These are phyloP conservation scores for Apiospora pterosperma DNA, from an alignment of 2,329 filamentous ascomycete species.

Conservation along the genomic window DNA sequence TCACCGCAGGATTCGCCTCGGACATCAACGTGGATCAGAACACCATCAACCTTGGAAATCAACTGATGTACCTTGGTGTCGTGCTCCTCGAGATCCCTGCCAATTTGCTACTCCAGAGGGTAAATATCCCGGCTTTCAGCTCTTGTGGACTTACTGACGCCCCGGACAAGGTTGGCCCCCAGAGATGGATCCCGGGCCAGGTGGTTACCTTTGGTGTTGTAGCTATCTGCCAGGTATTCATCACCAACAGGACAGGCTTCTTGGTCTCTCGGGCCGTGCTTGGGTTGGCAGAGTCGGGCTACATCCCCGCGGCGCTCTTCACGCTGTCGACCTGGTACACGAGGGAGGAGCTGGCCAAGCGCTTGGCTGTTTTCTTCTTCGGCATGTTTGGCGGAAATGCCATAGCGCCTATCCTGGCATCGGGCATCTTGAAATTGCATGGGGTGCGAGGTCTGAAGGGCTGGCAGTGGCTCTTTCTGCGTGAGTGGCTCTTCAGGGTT, in stretches of 20 bases:
- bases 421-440: slow-evolving; percentile 40
- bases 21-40: slow-evolving; percentile 40
- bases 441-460: slow-evolving; percentile 34
- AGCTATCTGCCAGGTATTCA: slow-evolving; percentile 40
- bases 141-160: background rate
- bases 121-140: background rate
- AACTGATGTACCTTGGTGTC: slow-evolving; percentile 49
- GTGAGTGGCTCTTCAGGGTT: background rate
- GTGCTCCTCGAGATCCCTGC: slow-evolving; percentile 49
- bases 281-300: slow-evolving; percentile 45
- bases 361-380: slow-evolving; percentile 47
- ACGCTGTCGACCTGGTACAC: slow-evolving; percentile 48
- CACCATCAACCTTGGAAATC: slow-evolving; percentile 50
- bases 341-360: slow-evolving; percentile 37
- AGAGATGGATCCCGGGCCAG: slow-evolving; percentile 46
- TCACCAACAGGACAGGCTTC: slow-evolving; percentile 38
- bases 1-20: slow-evolving; percentile 44
- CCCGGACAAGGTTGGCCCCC: slow-evolving; percentile 30
- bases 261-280: slow-evolving; percentile 38
- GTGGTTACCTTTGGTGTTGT: slow-evolving; percentile 46
- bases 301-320: slow-evolving; percentile 46
- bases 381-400: slow-evolving; percentile 51
- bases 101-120: slow-evolving; percentile 37
- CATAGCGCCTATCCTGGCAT: slow-evolving; percentile 42
- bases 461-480: slow-evolving; percentile 45